Evolutionary conservation across 2,329 filamentous ascomycete genomes (phyloP).

Genomic region (Pyricularia pennisetigena): DNA sequence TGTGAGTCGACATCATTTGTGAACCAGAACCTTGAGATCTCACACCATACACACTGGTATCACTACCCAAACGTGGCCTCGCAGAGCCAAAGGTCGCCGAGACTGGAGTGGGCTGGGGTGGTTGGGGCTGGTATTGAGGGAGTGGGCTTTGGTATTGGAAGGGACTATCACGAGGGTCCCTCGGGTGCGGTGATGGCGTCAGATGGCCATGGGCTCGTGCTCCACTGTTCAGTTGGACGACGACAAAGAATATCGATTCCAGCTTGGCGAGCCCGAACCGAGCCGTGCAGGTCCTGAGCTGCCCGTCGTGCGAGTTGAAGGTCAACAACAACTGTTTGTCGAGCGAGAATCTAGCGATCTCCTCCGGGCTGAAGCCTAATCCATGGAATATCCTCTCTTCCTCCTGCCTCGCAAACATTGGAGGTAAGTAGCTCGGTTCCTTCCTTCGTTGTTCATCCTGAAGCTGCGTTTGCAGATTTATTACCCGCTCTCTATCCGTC

Average conservation of each 20-base stretch:
- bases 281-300: conserved; percentile 36
- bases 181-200: conserved; percentile 32
- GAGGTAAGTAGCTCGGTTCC: conserved; percentile 54
- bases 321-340: conserved; percentile 45
- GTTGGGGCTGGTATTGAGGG: conserved; percentile 9
- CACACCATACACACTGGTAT: conserved; percentile 14
- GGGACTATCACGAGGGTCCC: conserved; percentile 30
- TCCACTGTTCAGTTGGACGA: conserved; percentile 33
- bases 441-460: conserved; percentile 47
- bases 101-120: conserved; percentile 31
- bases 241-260: conserved; percentile 53
- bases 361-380: conserved; percentile 43
- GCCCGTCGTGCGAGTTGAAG: conserved; percentile 42
- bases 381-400: conserved; percentile 44
- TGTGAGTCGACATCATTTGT: conserved; percentile 26
- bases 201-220: conserved; percentile 30
- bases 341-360: conserved; percentile 39
- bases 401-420: conserved; percentile 46
- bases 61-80: conserved; percentile 27
- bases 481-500: conserved; percentile 42
- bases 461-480: conserved; percentile 38
- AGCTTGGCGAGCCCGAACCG: conserved; percentile 49
- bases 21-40: conserved; percentile 17
- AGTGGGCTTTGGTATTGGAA: conserved; percentile 23
- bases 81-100: conserved; percentile 37